These are phyloP conservation scores for Leccinum truebloodii DNA, from an alignment of 768 basidiomycete genomes.

Conservation along the genomic window DNA sequence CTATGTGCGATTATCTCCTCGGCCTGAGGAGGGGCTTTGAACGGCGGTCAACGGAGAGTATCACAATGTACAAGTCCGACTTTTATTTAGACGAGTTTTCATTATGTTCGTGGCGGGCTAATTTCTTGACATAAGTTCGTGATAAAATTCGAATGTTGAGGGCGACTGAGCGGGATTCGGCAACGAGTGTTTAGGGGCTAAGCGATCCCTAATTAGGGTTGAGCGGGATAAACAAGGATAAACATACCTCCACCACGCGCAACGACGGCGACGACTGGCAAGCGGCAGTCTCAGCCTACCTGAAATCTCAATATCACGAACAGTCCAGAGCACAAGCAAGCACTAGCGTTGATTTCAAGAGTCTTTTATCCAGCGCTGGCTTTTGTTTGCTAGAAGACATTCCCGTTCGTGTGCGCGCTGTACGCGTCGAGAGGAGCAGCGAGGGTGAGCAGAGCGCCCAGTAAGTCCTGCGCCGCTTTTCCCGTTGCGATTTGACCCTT, in stretches of 20 bases:
- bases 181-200: background rate
- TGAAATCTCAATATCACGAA: background rate
- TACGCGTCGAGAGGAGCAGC: background rate
- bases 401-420: background rate
- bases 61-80: background rate
- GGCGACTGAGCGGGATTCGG: too few species aligned
- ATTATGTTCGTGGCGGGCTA: too few species aligned
- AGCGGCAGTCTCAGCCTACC: background rate
- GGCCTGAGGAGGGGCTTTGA: background rate
- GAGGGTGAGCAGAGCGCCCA: background rate
- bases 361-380: background rate
- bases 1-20: conserved; percentile 5
- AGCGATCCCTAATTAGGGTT: conserved; percentile 1
- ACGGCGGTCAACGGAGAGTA: background rate
- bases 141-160: background rate
- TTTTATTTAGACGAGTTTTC: background rate
- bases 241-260: conserved; percentile 10
- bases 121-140: too few species aligned
- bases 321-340: background rate
- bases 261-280: conserved; percentile 13
- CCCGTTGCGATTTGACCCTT: background rate
- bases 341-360: background rate
- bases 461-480: conserved; percentile 5
- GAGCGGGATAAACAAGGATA: conserved; percentile 9
- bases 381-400: background rate